Evolutionary conservation across 768 basidiomycete species (phyloP).

Genomic region (Amanita rubescens): DNA sequence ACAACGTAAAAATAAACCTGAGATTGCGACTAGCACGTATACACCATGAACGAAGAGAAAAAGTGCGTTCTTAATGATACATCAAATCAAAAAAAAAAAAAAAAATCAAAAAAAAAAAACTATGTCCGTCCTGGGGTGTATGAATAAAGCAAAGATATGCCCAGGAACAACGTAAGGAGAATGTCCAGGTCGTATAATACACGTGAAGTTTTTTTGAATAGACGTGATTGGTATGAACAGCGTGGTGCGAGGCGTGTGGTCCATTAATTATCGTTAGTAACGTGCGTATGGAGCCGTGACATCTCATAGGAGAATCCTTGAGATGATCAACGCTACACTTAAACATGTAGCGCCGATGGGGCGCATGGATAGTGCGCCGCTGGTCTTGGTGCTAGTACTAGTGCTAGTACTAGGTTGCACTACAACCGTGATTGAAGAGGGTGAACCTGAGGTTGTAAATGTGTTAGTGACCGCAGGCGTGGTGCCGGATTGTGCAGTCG

Average conservation of each 20-base stretch:
- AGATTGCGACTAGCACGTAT: background rate
- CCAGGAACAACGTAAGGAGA: conserved; percentile 2
- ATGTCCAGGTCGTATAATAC: background rate
- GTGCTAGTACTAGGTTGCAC: background rate
- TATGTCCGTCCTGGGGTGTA: background rate
- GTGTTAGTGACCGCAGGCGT: background rate
- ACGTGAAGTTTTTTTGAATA: background rate
- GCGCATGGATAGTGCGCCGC: background rate
- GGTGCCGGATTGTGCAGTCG: background rate
- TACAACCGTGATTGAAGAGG: background rate
- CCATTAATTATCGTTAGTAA: background rate
- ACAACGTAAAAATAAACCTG: background rate
- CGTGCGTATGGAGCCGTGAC: background rate
- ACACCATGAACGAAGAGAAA: background rate
- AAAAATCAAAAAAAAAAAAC: background rate
- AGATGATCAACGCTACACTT: background rate
- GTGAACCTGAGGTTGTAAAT: background rate
- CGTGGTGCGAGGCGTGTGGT: background rate
- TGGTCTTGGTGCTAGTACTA: background rate
- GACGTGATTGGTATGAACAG: background rate
- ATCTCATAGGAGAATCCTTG: conserved; percentile 4
- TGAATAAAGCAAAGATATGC: background rate
- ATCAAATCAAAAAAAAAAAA: background rate
- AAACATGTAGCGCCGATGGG: conserved; percentile 2
- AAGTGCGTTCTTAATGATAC: background rate